phyloP scores from a whole-genome alignment of 2,329 filamentous ascomycete genomes.

The Aphanoascus verrucosus region DNA sequence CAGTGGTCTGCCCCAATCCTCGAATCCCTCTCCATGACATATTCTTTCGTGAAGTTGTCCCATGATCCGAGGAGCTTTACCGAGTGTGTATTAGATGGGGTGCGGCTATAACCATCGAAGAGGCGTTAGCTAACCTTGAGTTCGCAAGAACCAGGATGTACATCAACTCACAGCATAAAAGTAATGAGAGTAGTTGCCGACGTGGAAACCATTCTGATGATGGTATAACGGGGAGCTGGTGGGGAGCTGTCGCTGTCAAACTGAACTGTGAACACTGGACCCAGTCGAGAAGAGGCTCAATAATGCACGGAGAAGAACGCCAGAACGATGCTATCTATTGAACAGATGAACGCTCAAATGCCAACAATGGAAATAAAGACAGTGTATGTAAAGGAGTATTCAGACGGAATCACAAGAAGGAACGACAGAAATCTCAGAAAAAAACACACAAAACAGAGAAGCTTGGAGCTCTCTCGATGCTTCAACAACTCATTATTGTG shows the following conservation, averaged over 20 bases:
- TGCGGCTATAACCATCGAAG: conserved; percentile 20
- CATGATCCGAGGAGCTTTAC: conserved; percentile 83
- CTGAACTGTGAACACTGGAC: background rate
- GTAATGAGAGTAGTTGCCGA: conserved; percentile 24
- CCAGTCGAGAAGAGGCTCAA: background rate
- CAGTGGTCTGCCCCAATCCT: conserved; percentile 66
- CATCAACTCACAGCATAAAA: conserved; percentile 23
- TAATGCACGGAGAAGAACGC: background rate
- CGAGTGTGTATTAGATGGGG: conserved; percentile 39
- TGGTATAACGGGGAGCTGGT: background rate
- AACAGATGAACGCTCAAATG: background rate
- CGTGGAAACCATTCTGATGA: conserved; percentile 10
- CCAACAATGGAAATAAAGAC: background rate
- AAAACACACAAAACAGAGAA: background rate
- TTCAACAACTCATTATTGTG: background rate
- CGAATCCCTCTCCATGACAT: conserved; percentile 70
- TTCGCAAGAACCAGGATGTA: background rate
- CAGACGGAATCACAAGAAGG: background rate
- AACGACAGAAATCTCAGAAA: background rate
- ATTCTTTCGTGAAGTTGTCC: conserved; percentile 78
- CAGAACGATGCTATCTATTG: background rate
- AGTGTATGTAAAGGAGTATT: background rate
- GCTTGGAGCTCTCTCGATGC: background rate
- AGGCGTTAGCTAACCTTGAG: conserved; percentile 16
- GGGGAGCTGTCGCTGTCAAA: background rate